Conservation (phyloP, 2,329 filamentous ascomycete species). For the Fusarium continuum region DNA sequence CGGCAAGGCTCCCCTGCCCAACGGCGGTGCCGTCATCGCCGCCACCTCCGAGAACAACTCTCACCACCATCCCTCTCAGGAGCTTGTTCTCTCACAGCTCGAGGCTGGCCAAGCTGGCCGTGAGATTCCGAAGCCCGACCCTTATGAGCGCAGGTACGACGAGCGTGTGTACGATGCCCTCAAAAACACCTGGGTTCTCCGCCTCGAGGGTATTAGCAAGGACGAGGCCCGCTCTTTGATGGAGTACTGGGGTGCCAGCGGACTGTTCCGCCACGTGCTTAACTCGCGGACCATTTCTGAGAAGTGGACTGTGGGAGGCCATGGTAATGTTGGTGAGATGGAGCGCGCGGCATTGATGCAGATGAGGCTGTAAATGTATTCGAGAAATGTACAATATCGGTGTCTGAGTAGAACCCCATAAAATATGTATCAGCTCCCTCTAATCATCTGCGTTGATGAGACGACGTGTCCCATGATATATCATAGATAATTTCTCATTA, state of each 20-base stretch:
- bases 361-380: conserved; percentile 55
- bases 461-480: neutral
- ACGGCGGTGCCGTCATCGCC: conserved; percentile 82
- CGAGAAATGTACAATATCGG: conserved; percentile 44
- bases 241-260: conserved; percentile 93
- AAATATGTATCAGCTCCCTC: conserved; percentile 23
- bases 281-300: conserved; percentile 77
- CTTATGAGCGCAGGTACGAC: conserved; percentile 67
- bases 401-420: conserved; percentile 32
- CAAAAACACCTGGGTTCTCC: conserved; percentile 60
- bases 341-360: conserved; percentile 70
- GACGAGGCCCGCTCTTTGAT: conserved; percentile 80
- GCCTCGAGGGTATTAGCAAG: conserved; percentile 74
- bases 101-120: conserved; percentile 53
- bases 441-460: neutral
- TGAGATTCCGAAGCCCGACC: conserved; percentile 57
- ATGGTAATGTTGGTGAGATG: conserved; percentile 86
- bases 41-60: conserved; percentile 78
- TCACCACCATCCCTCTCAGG: conserved; percentile 70
- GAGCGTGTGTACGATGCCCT: conserved; percentile 63
- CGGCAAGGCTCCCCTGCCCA: conserved; percentile 65
- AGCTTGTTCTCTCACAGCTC: conserved; percentile 71
- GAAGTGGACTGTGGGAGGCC: conserved; percentile 84
- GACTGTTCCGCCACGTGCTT: conserved; percentile 75
- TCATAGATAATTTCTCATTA: conserved; percentile 10